Base-by-base conservation (phyloP, 2,329 filamentous ascomycete genomes). In the Hymenotorrendiella dingleyae region DNA sequence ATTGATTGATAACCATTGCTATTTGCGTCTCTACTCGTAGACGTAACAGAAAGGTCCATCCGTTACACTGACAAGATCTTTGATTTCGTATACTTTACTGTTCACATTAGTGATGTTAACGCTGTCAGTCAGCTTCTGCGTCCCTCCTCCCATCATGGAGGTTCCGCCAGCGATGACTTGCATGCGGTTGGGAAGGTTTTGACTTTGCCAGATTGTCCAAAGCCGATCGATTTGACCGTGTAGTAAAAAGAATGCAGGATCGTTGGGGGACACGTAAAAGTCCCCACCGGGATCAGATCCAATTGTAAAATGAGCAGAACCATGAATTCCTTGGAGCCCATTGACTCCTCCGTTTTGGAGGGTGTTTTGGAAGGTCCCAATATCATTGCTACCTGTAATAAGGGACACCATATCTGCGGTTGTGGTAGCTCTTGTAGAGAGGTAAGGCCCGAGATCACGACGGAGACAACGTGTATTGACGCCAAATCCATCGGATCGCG, bases 141-240 rank as follows among this genome's bases (percentile, higher is more conserved):
- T 38, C 40, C 9, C 47, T 4, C 49, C 45, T 3, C 47, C 47
- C 42, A 49, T 39, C 44, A 52, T 52, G 6, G 28, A 20, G 2
- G 46, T 48, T n/a, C 45, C 47, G 12, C 49, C 46, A 30, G 39
- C 23, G 17, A 52, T 52, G n/a, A 47, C 42, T 20, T 49, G 47
- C 39, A 43, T 41, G 3, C 49, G 32, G 28, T 47, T 49, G 16
- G 52, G 65, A 5, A 51, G 22, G 48, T 70, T 62, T 11, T 68
- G 61, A 34, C 65, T 67, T 57, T 70, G 67, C 68, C 68, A 72
- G 48, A 70, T 65, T 47, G 65, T 69, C 54, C 68, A 69, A 38
- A 70, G 55, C 8, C 68, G 59, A 48, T 72, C 69, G 35, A 72
- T 63, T 47, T 66, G 61, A 0, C 60, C 65, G 43, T 71, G 68